phyloP scores from a whole-genome alignment of 441 rosid genomes.

The Geranium incanum region DNA sequence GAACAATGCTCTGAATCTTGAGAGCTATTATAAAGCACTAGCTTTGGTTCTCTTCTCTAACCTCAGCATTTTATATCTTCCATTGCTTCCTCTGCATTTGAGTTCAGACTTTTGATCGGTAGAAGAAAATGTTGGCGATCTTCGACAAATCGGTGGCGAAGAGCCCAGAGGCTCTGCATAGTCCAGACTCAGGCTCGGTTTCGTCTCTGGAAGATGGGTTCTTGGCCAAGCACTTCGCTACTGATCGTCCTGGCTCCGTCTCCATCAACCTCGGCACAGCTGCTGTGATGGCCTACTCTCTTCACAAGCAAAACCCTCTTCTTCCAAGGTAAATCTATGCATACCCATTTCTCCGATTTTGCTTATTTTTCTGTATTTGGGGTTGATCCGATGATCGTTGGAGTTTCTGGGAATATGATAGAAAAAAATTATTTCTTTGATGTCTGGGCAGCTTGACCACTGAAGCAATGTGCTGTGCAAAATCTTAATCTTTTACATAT shows the following conservation, averaged over 20 bases:
- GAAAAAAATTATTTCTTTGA: neutral
- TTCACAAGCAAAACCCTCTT: slow-evolving; percentile 64
- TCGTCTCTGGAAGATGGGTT: slow-evolving; percentile 60
- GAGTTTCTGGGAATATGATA: neutral
- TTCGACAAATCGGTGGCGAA: slow-evolving; percentile 78
- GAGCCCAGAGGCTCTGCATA: slow-evolving; percentile 67
- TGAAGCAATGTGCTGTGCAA: neutral
- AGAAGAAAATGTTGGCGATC: slow-evolving; percentile 60
- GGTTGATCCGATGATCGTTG: slow-evolving; percentile 5
- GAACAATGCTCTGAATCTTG: neutral
- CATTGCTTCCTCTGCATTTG: neutral
- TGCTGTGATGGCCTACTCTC: slow-evolving; percentile 68
- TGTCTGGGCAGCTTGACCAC: neutral
- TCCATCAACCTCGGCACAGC: slow-evolving; percentile 66
- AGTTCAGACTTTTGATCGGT: neutral
- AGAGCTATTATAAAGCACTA: neutral
- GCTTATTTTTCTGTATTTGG: neutral
- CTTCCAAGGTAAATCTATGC: slow-evolving; percentile 53
- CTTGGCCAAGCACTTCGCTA: slow-evolving; percentile 51
- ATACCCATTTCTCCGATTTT: neutral
- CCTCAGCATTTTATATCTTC: neutral
- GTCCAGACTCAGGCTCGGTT: slow-evolving; percentile 39
- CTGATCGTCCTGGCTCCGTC: slow-evolving; percentile 47
- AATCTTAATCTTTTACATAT: neutral
- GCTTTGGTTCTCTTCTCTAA: neutral